A percentile compares a stretch with the other conserved stretches of the same genome.
These are phyloP conservation scores for Chaetothyriales sp. DNA, from an alignment of 2,329 filamentous ascomycete genomes.

Conservation along the genomic window DNA sequence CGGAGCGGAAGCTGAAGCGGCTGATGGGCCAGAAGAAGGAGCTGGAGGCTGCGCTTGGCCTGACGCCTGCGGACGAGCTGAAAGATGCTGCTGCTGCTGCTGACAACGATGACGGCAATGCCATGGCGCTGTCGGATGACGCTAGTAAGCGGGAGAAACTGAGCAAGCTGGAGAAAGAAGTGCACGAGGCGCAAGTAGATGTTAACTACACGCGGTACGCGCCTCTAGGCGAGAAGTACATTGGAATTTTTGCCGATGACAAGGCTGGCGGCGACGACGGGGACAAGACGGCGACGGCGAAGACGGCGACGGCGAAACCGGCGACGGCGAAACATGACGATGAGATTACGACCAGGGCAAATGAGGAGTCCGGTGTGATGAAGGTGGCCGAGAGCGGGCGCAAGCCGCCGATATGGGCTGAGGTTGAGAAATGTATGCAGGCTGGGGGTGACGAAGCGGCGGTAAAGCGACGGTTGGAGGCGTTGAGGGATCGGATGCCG, in stretches of 20 bases:
- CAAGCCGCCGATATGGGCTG: conserved; percentile 29
- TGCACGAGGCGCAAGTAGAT: conserved; percentile 41
- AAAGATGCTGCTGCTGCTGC: conserved; percentile 3
- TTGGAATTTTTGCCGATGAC: conserved; percentile 38
- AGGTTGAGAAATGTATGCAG: conserved; percentile 30
- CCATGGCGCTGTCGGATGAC: not conserved
- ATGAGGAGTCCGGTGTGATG: conserved; percentile 7
- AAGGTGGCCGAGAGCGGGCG: not conserved
- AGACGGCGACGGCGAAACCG: conserved; percentile 10
- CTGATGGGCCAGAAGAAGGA: not conserved
- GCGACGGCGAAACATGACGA: conserved; percentile 12
- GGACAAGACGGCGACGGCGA: conserved; percentile 6
- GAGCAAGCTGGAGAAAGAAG: conserved; percentile 15
- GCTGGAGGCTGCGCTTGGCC: not conserved
- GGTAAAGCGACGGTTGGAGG: conserved; percentile 23
- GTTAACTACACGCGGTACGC: conserved; percentile 51
- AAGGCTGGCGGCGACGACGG: conserved; percentile 11
- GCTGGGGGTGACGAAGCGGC: not conserved
- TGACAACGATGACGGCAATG: not conserved
- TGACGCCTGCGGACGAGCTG: not conserved
- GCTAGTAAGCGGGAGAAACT: conserved; percentile 10
- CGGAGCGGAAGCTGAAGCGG: conserved; percentile 33
- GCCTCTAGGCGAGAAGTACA: conserved; percentile 46
- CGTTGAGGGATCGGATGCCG: conserved; percentile 28
- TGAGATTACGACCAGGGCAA: conserved; percentile 14